phyloP scores from a whole-genome alignment of 139 green algal genomes.

The Limnomonas spitsbergensis region DNA sequence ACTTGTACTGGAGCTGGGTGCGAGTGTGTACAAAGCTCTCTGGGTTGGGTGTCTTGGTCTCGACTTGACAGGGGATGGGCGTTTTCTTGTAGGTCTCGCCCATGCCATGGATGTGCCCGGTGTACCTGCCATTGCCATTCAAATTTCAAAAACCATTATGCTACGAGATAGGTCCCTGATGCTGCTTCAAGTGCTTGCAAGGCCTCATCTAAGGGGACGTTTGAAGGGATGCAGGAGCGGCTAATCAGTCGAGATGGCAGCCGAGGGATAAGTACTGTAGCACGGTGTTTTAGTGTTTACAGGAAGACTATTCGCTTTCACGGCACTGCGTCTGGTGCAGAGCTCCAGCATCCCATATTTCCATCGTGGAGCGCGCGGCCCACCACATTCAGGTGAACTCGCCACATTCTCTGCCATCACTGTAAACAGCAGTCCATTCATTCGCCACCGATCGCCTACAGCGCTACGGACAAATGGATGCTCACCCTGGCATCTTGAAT shows the following conservation, averaged over 20 bases:
- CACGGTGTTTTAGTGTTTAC: too few species aligned
- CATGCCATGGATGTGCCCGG: conserved; percentile 54
- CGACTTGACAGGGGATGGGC: conserved; percentile 61
- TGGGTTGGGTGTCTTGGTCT: conserved; percentile 53
- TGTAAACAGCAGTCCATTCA: too few species aligned
- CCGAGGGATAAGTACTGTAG: too few species aligned
- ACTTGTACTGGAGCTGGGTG: conserved; percentile 24
- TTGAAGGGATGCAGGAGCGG: background rate
- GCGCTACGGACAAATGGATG: background rate
- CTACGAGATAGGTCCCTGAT: background rate
- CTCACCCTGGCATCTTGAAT: conserved; percentile 64
- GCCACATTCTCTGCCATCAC: background rate
- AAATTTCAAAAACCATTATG: background rate
- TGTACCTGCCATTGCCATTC: conserved; percentile 64
- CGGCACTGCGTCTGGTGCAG: too few species aligned
- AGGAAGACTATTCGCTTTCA: too few species aligned
- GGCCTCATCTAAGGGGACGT: background rate
- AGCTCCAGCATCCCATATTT: background rate
- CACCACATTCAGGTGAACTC: background rate
- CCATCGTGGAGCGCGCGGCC: background rate
- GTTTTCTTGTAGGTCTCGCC: conserved; percentile 67
- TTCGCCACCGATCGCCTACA: background rate
- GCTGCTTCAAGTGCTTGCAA: background rate
- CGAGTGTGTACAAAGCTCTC: conserved; percentile 66
- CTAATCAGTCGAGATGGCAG: too few species aligned